Conservation (phyloP, 371 early-diverging fungal genomes). For the Mortierella sp. region DNA sequence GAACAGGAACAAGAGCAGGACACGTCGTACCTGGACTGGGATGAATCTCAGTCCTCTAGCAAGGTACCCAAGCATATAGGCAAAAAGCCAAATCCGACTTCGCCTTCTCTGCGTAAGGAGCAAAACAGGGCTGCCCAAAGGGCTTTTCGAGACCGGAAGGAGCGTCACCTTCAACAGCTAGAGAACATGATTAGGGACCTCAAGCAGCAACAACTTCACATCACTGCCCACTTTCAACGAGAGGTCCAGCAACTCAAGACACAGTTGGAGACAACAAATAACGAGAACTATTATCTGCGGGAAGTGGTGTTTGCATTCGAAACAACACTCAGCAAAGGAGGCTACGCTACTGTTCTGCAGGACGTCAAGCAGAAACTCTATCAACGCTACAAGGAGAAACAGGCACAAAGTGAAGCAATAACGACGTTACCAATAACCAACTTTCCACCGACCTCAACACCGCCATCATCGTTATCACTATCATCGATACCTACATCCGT, state of each 20-base stretch:
- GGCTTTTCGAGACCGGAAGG: conserved; percentile 82
- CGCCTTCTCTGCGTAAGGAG: conserved; percentile 71
- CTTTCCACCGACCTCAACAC: background rate
- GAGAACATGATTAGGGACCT: conserved; percentile 71
- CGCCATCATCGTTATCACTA: background rate
- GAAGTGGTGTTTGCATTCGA: conserved; percentile 62
- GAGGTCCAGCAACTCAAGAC: conserved; percentile 60
- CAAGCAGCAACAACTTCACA: conserved; percentile 60
- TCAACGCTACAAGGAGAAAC: conserved; percentile 24
- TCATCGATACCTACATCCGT: background rate
- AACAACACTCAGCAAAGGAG: conserved; percentile 40
- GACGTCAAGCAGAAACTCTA: conserved; percentile 31
- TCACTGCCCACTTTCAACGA: conserved; percentile 52
- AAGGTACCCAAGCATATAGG: conserved; percentile 71
- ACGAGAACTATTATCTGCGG: conserved; percentile 66
- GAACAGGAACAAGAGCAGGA: background rate
- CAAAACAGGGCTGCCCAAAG: conserved; percentile 84
- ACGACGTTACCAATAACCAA: background rate
- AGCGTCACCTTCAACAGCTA: conserved; percentile 69
- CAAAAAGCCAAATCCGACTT: conserved; percentile 70
- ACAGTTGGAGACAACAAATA: conserved; percentile 59
- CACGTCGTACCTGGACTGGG: conserved; percentile 1
- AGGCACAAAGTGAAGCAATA: background rate
- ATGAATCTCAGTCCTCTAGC: conserved; percentile 9
- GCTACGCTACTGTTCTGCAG: conserved; percentile 13